Conservation (phyloP, 2,329 filamentous ascomycete species). For the Calonectria fujianensis region DNA sequence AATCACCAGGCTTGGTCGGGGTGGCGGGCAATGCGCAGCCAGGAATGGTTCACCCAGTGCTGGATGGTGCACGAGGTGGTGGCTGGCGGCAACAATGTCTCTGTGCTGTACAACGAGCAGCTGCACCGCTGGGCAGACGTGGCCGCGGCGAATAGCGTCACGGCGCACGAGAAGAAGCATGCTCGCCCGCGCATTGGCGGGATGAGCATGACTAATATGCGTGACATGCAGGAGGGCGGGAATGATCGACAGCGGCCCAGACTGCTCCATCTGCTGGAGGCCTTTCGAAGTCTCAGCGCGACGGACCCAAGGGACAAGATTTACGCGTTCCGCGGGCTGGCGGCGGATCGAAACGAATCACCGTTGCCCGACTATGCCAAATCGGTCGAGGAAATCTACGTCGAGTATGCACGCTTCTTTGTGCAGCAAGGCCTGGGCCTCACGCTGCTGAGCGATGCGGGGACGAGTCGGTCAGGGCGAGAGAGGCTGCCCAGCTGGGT, state of each 20-base stretch:
- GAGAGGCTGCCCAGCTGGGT: constrained; percentile 36
- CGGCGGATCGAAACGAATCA: constrained; percentile 24
- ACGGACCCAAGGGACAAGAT: constrained; percentile 39
- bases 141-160: constrained; percentile 30
- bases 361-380: constrained; percentile 36
- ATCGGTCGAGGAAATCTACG: constrained; percentile 32
- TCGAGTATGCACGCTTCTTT: constrained; percentile 34
- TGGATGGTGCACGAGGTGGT: constrained; percentile 40
- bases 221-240: constrained; percentile 11
- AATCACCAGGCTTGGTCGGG: constrained; percentile 33
- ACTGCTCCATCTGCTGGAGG: constrained; percentile 9
- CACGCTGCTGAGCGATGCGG: constrained; percentile 28
- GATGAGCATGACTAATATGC: constrained; percentile 34
- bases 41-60: constrained; percentile 32
- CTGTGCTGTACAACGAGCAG: constrained; percentile 29
- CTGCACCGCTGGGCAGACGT: constrained; percentile 31
- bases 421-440: constrained; percentile 28
- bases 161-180: constrained; percentile 31
- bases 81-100: constrained; percentile 25
- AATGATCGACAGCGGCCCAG: constrained; percentile 13
- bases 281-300: constrained; percentile 33
- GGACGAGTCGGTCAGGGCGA: constrained; percentile 24
- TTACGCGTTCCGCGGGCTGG: constrained; percentile 38
- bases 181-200: constrained; percentile 12
- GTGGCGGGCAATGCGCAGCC: constrained; percentile 34